Percentiles rank a stretch among this genome's conserved stretches.
Conservation (phyloP, 805 yeast species). For the Millerozyma miso region DNA sequence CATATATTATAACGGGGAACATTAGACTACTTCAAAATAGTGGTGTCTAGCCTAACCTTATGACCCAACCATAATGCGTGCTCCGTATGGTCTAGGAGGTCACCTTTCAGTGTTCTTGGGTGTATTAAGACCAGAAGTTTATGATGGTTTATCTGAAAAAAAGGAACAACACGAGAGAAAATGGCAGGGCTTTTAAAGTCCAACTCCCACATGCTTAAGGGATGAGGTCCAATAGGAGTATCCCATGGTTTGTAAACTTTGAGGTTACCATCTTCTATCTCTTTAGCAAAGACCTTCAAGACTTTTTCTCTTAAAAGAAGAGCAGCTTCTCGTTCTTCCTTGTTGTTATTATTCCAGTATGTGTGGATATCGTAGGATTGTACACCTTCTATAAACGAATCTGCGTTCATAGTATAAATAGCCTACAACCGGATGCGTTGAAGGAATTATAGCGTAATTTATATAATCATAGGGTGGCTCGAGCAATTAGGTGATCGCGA, state of each 20-base stretch:
- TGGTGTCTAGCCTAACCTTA: conserved; percentile 25
- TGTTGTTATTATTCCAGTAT: conserved; percentile 39
- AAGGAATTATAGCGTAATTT: too few relatives aligned
- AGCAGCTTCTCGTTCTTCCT: conserved; percentile 32
- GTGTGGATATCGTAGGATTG: conserved; percentile 53
- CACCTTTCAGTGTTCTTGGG: conserved; percentile 43
- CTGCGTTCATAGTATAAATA: neutral
- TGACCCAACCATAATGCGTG: conserved; percentile 59
- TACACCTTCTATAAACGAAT: conserved; percentile 18
- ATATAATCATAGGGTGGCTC: too few relatives aligned
- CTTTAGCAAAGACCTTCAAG: conserved; percentile 36
- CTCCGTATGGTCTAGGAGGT: conserved; percentile 45
- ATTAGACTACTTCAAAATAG: neutral
- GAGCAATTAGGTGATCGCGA: too few relatives aligned
- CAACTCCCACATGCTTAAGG: conserved; percentile 54
- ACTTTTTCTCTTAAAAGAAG: conserved; percentile 36
- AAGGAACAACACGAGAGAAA: conserved; percentile 44
- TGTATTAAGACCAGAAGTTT: conserved; percentile 50
- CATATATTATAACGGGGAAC: neutral
- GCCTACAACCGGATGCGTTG: neutral
- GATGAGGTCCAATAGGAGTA: conserved; percentile 55
- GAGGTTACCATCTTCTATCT: conserved; percentile 37
- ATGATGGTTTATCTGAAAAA: conserved; percentile 52
- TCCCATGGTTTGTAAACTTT: conserved; percentile 45
- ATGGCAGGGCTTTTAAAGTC: conserved; percentile 47